These are phyloP conservation scores for Colletotrichum navitas DNA, from an alignment of 2,329 filamentous ascomycete genomes.

Conservation along the genomic window DNA sequence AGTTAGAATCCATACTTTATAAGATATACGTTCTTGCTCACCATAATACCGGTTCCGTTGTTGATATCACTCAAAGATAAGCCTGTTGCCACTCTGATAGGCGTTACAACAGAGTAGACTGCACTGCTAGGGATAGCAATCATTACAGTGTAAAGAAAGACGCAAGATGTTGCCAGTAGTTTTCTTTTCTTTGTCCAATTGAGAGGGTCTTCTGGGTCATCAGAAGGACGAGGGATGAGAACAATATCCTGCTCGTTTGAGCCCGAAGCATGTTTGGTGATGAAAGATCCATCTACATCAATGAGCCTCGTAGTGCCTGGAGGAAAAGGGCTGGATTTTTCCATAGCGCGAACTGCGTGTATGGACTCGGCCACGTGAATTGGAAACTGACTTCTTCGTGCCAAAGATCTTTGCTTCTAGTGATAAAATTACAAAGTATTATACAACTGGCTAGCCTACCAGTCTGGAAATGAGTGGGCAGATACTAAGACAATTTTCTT, in stretches of 20 bases:
- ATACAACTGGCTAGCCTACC: not conserved
- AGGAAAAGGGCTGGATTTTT: not conserved
- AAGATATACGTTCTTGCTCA: not conserved
- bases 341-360: not conserved
- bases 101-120: conserved; percentile 55
- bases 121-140: conserved; percentile 55
- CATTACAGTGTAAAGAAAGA: conserved; percentile 45
- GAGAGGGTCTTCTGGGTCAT: conserved; percentile 47
- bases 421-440: not conserved
- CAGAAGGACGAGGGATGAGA: conserved; percentile 45
- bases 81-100: conserved; percentile 50
- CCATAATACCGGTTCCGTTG: conserved; percentile 56
- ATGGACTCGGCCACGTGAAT: not conserved
- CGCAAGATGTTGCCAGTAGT: conserved; percentile 42
- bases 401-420: not conserved
- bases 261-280: conserved; percentile 19
- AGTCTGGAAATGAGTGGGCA: not conserved
- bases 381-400: not conserved
- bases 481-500: not conserved
- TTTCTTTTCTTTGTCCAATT: conserved; percentile 47
- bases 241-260: conserved; percentile 43
- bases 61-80: conserved; percentile 53
- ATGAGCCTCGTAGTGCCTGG: conserved; percentile 34
- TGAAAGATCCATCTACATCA: conserved; percentile 24
- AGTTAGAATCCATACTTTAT: not conserved